These are phyloP conservation scores for Lachnellula occidentalis DNA, from an alignment of 2,329 filamentous ascomycete genomes.

Conservation along the genomic window DNA sequence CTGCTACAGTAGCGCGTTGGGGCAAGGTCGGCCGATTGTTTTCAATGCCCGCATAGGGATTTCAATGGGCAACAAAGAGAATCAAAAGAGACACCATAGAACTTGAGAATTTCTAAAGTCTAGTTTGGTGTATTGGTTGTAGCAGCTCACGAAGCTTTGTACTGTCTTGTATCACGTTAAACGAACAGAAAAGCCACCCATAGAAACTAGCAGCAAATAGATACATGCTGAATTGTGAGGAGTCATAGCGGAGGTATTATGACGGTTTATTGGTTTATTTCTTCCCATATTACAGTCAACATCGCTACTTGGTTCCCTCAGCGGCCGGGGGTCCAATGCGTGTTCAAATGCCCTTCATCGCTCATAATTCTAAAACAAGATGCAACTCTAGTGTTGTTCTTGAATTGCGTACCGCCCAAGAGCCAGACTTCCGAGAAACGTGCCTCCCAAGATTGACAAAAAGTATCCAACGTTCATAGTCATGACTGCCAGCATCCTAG, in stretches of 20 bases:
- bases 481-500: conserved; percentile 89
- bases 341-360: conserved; percentile 2
- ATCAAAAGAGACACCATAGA: too few species aligned
- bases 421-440: conserved; percentile 76
- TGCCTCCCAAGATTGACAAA: conserved; percentile 67
- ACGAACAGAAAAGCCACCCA: too few species aligned
- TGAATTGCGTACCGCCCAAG: conserved; percentile 27
- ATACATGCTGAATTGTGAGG: too few species aligned
- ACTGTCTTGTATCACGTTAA: too few species aligned
- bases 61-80: too few species aligned
- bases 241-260: not conserved
- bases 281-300: not conserved
- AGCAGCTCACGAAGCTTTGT: too few species aligned
- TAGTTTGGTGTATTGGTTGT: too few species aligned
- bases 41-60: not conserved
- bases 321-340: conserved; percentile 8
- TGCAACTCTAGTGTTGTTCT: conserved; percentile 15
- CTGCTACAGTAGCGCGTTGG: not conserved
- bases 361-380: not conserved
- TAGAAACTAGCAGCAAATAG: too few species aligned
- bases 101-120: too few species aligned
- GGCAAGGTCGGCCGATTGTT: not conserved
- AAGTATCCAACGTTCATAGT: conserved; percentile 85
- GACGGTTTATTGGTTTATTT: not conserved
- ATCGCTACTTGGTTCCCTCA: not conserved